Evolutionary conservation across 768 basidiomycete species (phyloP), one percentile per base, ranked within the genome.

Genomic region (Russula abietina): DNA sequence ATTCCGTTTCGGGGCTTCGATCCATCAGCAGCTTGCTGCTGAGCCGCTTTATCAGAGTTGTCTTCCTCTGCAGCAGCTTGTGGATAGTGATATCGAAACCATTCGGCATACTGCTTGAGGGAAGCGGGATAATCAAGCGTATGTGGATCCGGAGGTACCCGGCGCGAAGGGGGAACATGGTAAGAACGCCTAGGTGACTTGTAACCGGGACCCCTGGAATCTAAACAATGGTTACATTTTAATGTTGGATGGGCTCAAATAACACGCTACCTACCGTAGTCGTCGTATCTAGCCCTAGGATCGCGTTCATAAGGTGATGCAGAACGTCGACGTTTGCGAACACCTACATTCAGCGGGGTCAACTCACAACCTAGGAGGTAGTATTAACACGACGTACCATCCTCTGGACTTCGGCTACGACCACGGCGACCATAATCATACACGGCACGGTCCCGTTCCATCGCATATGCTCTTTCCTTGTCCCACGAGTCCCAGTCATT

Each of bases 1-100:
- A 92, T 92, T 57, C 89, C 90, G 66, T 90, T 89, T 46, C 90
- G 84, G 48, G 91, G 90, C 72, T 89, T 91, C 30, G 85, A 80
- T 41, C 89, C 89, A 70, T 91, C 87, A 19, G 84, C 89, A 9
- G 89, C 89, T 72, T 90, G 87, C 72, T 86, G 86, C 69, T 92
- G 90, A 16, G 89, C 89, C 55, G 84, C 87, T 70, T 91, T 91
- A 77, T 91, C 91, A 52, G 85, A 84, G 55, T 79, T 86, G 70
- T 94, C 91, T 74, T 93, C 92, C 65, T 92, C 89, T 8, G 79
- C 79, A 17, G 89, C 91, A 71, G 88, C 83, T 65, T 87, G 83
- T 8, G 90, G 87, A 69, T 82, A 87, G 65, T 75, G 84, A 70
- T 80, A 88, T 39, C 91, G 83, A 73, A 91, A 93, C 91, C 91